A percentile compares a stretch with the other conserved stretches of the same genome.
These are phyloP conservation scores for Talaromyces sp. DNA, from an alignment of 2,329 filamentous ascomycete genomes.

Conservation along the genomic window DNA sequence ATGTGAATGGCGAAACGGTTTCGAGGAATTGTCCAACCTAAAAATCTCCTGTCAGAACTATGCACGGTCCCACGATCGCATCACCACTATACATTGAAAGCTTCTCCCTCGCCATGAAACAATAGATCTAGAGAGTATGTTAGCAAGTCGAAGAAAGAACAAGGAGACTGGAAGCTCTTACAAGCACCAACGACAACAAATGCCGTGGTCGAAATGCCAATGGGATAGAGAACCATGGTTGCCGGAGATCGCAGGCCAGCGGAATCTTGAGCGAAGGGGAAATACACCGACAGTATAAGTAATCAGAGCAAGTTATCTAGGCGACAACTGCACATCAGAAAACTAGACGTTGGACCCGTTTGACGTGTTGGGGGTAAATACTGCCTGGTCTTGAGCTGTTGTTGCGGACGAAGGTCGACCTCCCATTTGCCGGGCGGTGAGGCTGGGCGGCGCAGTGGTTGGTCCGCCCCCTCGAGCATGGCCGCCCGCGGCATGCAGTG, in stretches of 20 bases:
- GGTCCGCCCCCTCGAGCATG: background rate
- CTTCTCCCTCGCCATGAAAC: conserved; percentile 92
- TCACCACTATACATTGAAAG: conserved; percentile 71
- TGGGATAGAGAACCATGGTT: conserved; percentile 70
- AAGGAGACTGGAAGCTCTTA: conserved; percentile 44
- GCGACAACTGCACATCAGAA: background rate
- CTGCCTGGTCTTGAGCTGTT: background rate
- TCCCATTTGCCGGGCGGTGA: conserved; percentile 12
- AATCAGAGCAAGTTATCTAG: background rate
- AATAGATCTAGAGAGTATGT: conserved; percentile 72
- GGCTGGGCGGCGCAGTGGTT: background rate
- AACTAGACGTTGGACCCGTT: background rate
- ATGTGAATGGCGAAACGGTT: conserved; percentile 87
- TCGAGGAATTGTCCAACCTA: conserved; percentile 92
- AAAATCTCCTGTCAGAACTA: conserved; percentile 17
- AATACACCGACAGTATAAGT: background rate
- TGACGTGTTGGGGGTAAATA: background rate
- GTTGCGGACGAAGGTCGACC: background rate
- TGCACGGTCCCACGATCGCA: conserved; percentile 9
- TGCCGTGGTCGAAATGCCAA: conserved; percentile 63
- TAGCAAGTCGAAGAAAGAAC: conserved; percentile 14
- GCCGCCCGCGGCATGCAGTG: background rate
- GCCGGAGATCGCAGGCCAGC: conserved; percentile 6
- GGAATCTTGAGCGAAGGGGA: background rate
- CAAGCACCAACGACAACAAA: conserved; percentile 72